phyloP scores from a whole-genome alignment of 805 yeast genomes.

The Candida ortonii region DNA sequence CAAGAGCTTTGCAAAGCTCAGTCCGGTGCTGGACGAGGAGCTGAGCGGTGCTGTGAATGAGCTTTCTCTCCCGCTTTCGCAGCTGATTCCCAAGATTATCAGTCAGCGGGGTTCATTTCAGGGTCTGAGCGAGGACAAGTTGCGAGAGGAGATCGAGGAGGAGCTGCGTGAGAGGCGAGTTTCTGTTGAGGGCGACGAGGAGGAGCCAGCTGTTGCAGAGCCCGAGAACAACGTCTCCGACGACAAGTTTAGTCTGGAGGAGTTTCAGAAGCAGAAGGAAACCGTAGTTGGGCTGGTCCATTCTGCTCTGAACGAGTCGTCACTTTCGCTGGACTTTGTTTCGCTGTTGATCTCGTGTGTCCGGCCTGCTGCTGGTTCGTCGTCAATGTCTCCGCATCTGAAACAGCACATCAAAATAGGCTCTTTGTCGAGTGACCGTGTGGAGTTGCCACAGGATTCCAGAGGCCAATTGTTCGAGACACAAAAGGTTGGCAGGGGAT shows the following conservation, averaged over 20 bases:
- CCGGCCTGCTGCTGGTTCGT: constrained; percentile 80
- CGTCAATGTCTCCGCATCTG: constrained; percentile 85
- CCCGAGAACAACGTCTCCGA: constrained; percentile 20
- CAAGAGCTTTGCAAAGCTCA: constrained; percentile 9
- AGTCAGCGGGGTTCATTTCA: constrained; percentile 59
- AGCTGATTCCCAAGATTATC: constrained; percentile 57
- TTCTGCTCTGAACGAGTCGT: constrained; percentile 82
- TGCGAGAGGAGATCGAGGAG: constrained; percentile 43
- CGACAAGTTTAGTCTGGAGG: constrained; percentile 30
- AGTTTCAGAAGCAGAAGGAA: constrained; percentile 48
- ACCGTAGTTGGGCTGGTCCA: constrained; percentile 52
- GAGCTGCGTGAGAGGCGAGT: constrained; percentile 7
- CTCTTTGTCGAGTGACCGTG: constrained; percentile 55
- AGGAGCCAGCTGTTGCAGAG: constrained; percentile 15
- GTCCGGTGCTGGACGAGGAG: constrained; percentile 16
- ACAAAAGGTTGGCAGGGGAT: constrained; percentile 59
- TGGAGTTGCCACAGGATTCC: constrained; percentile 28
- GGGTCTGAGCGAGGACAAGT: constrained; percentile 53
- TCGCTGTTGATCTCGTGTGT: constrained; percentile 76
- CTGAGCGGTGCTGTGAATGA: constrained; percentile 11
- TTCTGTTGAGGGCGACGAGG: too few species aligned
- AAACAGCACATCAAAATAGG: constrained; percentile 73
- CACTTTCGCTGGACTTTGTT: constrained; percentile 82
- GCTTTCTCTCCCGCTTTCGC: constrained; percentile 36
- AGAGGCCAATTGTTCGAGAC: constrained; percentile 24